phyloP scores from a whole-genome alignment of 495 filamentous ascomycete species.

The Hypoxylon fuscum region DNA sequence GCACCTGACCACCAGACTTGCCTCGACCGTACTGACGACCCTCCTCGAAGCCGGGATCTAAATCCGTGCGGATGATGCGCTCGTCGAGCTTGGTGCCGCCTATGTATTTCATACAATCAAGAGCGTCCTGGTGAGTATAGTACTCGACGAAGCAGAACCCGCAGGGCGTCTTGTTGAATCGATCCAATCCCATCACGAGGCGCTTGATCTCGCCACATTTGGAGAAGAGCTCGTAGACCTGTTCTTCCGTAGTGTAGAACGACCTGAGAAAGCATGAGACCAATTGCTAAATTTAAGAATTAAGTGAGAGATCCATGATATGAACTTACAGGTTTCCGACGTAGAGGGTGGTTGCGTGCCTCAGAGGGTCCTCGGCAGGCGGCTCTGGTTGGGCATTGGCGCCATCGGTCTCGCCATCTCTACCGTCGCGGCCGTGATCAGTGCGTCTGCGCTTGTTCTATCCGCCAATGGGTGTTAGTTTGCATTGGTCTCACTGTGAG shows the following conservation, averaged over 20 bases:
- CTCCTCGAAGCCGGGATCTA: conserved; percentile 95
- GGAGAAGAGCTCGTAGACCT: conserved; percentile 95
- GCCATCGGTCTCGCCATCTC: conserved; percentile 60
- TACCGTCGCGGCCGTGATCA: conserved; percentile 67
- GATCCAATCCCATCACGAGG: conserved; percentile 97
- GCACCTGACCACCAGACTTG: conserved; percentile 95
- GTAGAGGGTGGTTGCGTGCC: conserved; percentile 92
- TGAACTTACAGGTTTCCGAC: conserved; percentile 89
- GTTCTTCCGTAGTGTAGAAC: conserved; percentile 99
- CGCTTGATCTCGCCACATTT: conserved; percentile 99
- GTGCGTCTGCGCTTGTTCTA: conserved; percentile 71
- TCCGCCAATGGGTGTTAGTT: conserved; percentile 22
- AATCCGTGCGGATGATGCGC: conserved; percentile 93
- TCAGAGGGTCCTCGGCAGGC: conserved; percentile 74
- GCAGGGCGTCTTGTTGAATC: conserved; percentile 96
- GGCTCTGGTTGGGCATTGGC: conserved; percentile 61
- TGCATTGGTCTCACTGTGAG: neutral
- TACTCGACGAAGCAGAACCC: conserved; percentile 99
- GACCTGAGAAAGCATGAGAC: conserved; percentile 64
- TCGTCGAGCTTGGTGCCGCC: conserved; percentile 99
- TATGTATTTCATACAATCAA: conserved; percentile 98
- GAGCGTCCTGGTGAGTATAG: conserved; percentile 94
- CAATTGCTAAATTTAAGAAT: neutral
- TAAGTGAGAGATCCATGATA: conserved; percentile 5
- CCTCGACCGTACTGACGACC: conserved; percentile 90